Evolutionary conservation across 257 asterid genomes (phyloP), one percentile per base, ranked within the genome.

Genomic region (Solanum arcanum): DNA sequence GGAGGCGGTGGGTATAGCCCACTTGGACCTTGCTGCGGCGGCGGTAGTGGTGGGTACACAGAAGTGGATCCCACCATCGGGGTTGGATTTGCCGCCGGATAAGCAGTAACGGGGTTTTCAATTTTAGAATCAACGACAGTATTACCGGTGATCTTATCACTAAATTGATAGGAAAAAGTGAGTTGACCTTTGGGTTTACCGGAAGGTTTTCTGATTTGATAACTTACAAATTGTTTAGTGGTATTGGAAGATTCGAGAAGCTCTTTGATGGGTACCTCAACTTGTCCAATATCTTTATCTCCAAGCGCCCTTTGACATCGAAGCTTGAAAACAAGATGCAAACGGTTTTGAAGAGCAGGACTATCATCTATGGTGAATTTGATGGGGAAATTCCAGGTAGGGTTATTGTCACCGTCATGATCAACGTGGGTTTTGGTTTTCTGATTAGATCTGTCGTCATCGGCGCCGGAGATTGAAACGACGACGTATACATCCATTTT

Each of bases 151-250:
- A 84, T 20, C 87, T 91, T 95, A 1, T 90, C 97, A 1, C 91
- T 76, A 83, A 95, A 92, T 35, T 88, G 90, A 27, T 95, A 96
- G 5, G 98, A 92, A 64, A 96, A 93, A 7, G 89, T 90, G 42
- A 96, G 91, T 18, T 93, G 92, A 25, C 99, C 99, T 89, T 95
- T 95, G 1, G 98, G 94, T 86, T 90, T 94, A 47, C 98, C 98
- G 7, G 88, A 90, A 39, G 96, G 99, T 56, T 93, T 96, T 86
- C 89, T 93, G 41, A 96, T 98, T 82, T 95, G 99, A 84, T 96
- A 95, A 88, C 93, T 93, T 66, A 95, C 94, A 44, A 92, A 90
- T 46, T 90, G 91, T 20, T 44, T 91, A 12, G 41, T 86, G 27
- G 86, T 85, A 4, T 81, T 86, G 87, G 86, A 90, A 83, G 93